A percentile compares a stretch with the other conserved stretches of the same genome.
phyloP scores from a whole-genome alignment of 257 asterid genomes.

The Craterostigma plantagineum region DNA sequence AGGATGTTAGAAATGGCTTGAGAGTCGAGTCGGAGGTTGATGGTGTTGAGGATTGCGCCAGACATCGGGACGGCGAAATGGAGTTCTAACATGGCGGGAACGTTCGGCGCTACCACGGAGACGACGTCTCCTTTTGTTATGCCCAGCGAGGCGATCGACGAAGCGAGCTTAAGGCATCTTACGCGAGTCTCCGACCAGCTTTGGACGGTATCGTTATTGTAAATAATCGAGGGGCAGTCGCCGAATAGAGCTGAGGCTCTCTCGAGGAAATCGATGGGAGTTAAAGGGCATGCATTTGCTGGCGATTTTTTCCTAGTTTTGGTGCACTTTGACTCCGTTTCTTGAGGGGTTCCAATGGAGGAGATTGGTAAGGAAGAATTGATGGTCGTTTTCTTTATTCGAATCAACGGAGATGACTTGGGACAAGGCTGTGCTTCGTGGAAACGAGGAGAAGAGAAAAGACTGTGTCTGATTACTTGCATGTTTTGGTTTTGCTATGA shows the following conservation, averaged over 20 bases:
- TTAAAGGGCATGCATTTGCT: no score
- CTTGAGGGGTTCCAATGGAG: no score
- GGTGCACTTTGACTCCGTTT: no score
- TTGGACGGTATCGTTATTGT: neutral
- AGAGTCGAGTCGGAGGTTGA: constrained; percentile 11
- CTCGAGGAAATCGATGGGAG: constrained; percentile 8
- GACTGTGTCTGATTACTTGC: no score
- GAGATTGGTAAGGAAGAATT: no score
- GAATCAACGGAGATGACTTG: no score
- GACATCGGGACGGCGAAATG: constrained; percentile 13
- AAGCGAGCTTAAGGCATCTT: constrained; percentile 9
- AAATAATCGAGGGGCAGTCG: constrained; percentile 6
- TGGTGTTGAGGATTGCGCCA: constrained; percentile 8
- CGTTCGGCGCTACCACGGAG: constrained; percentile 12
- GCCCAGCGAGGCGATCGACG: constrained; percentile 9
- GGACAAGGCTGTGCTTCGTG: no score
- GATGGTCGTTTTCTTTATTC: no score
- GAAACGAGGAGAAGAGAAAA: no score
- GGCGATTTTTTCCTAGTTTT: no score
- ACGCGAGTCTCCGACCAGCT: constrained; percentile 9
- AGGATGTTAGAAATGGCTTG: constrained; percentile 7
- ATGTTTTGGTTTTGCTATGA: no score
- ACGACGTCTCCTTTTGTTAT: constrained; percentile 14
- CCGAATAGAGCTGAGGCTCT: constrained; percentile 10
- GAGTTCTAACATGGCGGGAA: constrained; percentile 17